Base-by-base conservation (phyloP, 805 yeast species). In the Wickerhamomyces kurtzmanii region DNA sequence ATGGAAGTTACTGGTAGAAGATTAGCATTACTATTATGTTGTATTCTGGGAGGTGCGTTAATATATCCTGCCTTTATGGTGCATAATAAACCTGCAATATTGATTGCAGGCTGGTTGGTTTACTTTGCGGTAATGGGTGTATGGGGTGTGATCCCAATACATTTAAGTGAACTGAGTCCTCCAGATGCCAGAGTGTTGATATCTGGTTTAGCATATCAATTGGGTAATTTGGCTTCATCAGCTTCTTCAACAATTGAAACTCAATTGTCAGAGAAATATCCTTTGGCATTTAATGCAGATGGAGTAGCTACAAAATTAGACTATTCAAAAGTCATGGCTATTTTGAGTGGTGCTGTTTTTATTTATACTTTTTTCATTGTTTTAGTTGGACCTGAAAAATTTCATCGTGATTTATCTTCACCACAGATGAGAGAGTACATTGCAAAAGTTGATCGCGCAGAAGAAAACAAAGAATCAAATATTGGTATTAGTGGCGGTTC, bases 211-310 rank as follows among this genome's bases (percentile, higher is more conserved):
- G 64, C 73, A 8, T 78, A 78, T 45, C 83, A 75, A 50, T 63
- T 75, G 31, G 82, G 83, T 51, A 75, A 75, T 47, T 59, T 76
- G 39, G 77, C 74, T 0, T 68, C 77, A 6, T 65, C 76, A 15
- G 85, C 84, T 1, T 68, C 81, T 3, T 65, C 79, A 12, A 78
- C 87, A 5, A 78, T 78, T 36, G 84, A 78, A 49, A 58, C 83
- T 4, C 57, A 61, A 8, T 55, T 75, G 23, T 79, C 82, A 16
- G 65, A 59, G 22, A 49, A 57, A 28, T 76, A 72, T 55, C 81
- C 81, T 3, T 42, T 72, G 12, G 30, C 26, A 11, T 34, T 36
- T 17, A 46, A 46, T 17, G 39, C 47, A 14, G 31, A 32, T 6
- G 62, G 58, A 15, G 28, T 36, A 12, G 31, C 28, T 3, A 33